These are phyloP conservation scores for Syzygium syzygioides DNA, from an alignment of 441 rosid genomes.

Conservation along the genomic window DNA sequence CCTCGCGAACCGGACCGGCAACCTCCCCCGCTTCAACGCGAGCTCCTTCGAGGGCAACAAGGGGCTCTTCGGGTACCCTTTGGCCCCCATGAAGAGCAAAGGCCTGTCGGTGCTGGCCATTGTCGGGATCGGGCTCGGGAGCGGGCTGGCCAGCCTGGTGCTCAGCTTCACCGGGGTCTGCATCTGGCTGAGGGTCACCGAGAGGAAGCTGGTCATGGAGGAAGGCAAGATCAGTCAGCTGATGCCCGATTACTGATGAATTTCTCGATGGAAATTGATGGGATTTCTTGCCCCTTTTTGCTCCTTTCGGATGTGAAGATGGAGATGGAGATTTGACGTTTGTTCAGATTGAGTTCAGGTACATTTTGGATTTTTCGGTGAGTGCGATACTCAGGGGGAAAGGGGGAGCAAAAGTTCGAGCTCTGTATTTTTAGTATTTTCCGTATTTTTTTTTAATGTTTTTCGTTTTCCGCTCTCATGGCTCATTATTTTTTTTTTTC, in stretches of 20 bases:
- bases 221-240: slow-evolving; percentile 79
- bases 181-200: slow-evolving; percentile 83
- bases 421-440: slow-evolving; percentile 6
- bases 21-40: slow-evolving; percentile 67
- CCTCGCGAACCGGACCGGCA: slow-evolving; percentile 67
- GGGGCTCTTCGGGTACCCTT: slow-evolving; percentile 86
- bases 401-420: background rate
- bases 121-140: slow-evolving; percentile 91
- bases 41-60: slow-evolving; percentile 78
- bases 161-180: slow-evolving; percentile 90
- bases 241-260: slow-evolving; percentile 79
- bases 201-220: slow-evolving; percentile 71
- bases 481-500: background rate
- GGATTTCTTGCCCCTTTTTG: background rate
- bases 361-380: background rate
- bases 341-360: background rate
- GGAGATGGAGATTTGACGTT: background rate
- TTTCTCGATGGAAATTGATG: slow-evolving; percentile 6
- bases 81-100: slow-evolving; percentile 56
- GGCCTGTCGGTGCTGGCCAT: slow-evolving; percentile 76
- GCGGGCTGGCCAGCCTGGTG: slow-evolving; percentile 84
- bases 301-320: background rate
- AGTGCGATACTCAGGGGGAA: background rate
- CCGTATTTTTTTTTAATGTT: background rate
- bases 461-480: background rate